These are phyloP conservation scores for Rhododendron mucronatum DNA, from an alignment of 148 eudicot species.

Conservation along the genomic window DNA sequence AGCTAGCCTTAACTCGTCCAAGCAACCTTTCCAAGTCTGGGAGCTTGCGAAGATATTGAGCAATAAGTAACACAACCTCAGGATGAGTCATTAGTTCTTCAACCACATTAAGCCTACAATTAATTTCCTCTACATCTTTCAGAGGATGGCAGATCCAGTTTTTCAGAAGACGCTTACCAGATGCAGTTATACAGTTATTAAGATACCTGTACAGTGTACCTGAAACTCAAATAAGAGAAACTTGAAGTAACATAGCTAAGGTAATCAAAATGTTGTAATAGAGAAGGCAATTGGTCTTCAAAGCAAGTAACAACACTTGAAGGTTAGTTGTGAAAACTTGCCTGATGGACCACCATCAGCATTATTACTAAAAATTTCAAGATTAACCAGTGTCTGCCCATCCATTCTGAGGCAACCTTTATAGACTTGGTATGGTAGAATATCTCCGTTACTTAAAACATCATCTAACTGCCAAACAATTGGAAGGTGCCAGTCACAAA, in stretches of 20 bases:
- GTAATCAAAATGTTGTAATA: not conserved
- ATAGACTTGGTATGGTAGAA: constrained; percentile 78
- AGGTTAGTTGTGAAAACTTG: constrained; percentile 20
- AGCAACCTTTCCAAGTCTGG: constrained; percentile 93
- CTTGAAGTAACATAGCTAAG: not conserved
- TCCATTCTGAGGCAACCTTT: constrained; percentile 95
- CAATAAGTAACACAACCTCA: constrained; percentile 46
- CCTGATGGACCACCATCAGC: constrained; percentile 90
- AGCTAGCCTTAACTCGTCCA: constrained; percentile 72
- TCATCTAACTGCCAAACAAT: constrained; percentile 63
- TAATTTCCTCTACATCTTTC: constrained; percentile 64
- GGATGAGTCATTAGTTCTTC: constrained; percentile 53
- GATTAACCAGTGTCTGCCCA: constrained; percentile 88
- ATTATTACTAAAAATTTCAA: constrained; percentile 78
- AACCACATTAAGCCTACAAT: constrained; percentile 72
- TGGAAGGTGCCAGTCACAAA: not conserved
- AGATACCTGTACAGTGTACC: constrained; percentile 89
- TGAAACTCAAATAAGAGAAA: constrained; percentile 27
- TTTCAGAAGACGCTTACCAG: constrained; percentile 90
- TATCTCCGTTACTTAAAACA: constrained; percentile 71
- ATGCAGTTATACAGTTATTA: constrained; percentile 65
- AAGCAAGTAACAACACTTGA: not conserved
- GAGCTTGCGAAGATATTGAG: constrained; percentile 76
- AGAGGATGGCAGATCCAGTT: constrained; percentile 96
- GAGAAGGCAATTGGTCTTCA: not conserved